phyloP scores from a whole-genome alignment of 2,329 filamentous ascomycete species.

The Rhinocladiella mackenziei region DNA sequence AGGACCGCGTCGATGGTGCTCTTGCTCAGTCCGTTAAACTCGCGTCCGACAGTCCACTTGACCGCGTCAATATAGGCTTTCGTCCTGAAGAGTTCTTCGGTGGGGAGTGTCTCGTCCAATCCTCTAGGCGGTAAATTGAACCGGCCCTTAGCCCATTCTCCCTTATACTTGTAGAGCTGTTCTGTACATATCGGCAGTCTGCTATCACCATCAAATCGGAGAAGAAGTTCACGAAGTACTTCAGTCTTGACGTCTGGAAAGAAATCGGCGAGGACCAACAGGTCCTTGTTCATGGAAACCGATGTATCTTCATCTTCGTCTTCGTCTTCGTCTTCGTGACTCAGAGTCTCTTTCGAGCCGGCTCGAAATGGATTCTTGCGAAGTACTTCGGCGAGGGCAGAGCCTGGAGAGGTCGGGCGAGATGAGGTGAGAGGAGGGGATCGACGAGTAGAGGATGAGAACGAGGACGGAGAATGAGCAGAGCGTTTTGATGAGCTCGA shows the following conservation, averaged over 20 bases:
- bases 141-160: slow-evolving; percentile 46
- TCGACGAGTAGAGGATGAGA: slow-evolving; percentile 9
- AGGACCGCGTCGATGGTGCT: slow-evolving; percentile 46
- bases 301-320: slow-evolving; percentile 34
- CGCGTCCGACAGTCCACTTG: slow-evolving; percentile 37
- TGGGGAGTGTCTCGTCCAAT: slow-evolving; percentile 33
- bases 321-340: slow-evolving; percentile 30
- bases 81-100: slow-evolving; percentile 44
- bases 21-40: slow-evolving; percentile 43
- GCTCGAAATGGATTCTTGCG: slow-evolving; percentile 43
- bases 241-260: slow-evolving; percentile 47
- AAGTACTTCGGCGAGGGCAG: slow-evolving; percentile 42
- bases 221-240: slow-evolving; percentile 46
- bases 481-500: slow-evolving; percentile 23
- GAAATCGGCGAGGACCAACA: slow-evolving; percentile 40
- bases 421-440: slow-evolving; percentile 4
- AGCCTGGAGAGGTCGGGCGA: slow-evolving; percentile 30
- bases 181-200: slow-evolving; percentile 46
- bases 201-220: slow-evolving; percentile 46
- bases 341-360: slow-evolving; percentile 18
- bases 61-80: slow-evolving; percentile 43
- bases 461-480: slow-evolving; percentile 7
- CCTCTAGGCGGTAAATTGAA: slow-evolving; percentile 39
- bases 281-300: slow-evolving; percentile 41
- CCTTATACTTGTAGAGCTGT: slow-evolving; percentile 45